Base-by-base conservation (phyloP, 1,284 basidiomycete species). In the Ganoderma resinaceum region DNA sequence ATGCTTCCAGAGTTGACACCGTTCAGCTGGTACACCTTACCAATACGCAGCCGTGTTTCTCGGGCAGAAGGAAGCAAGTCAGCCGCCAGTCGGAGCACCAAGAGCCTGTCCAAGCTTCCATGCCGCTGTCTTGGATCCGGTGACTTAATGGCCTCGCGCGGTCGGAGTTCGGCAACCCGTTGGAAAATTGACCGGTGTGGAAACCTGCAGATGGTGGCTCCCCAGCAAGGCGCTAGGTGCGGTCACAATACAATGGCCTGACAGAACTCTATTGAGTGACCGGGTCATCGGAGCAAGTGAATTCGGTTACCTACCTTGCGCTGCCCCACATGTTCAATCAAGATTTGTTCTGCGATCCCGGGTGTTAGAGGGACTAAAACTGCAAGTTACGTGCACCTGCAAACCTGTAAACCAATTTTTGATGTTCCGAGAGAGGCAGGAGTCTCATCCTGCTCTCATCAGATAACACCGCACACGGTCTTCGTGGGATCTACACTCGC, bases 171-270 rank as follows among this genome's bases (percentile, higher is more conserved):
- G 52, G n/a, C 40, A 58, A 20, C 23, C 33, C 52, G 59, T 61
- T n/a, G 29, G 26, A 35, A 35, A 65, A 68, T 65, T 68, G 62
- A 65, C 67, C 67, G 67, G 66, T 37, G 66, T 64, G 52, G 57
- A 57, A 52, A 31, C n/a, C 29, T 14, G 40, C 33, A 61, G 59
- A 38, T 37, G 14, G 18, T 52, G 20, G 53, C 40, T 58, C 53
- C 59, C 23, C 11, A 46, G 42, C 35, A 33, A 35, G 29, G 59
- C 42, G 38, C 59, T 42, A 23, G 58, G n/a, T 14, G 66, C 61
- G 60, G 61, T 43, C 52, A 52, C 16, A 49, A 58, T 42, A 33
- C 61, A 31, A 43, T 55, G 33, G 46, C 38, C 31, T 62, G 67
- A 58, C 59, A 35, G 40, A 64, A 61, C 58, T 52, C 31, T 53